Evolutionary conservation across 352 stramenopile genomes (phyloP), one percentile per base, ranked within the genome.

Genomic region (Phytophthora pseudosyringae): DNA sequence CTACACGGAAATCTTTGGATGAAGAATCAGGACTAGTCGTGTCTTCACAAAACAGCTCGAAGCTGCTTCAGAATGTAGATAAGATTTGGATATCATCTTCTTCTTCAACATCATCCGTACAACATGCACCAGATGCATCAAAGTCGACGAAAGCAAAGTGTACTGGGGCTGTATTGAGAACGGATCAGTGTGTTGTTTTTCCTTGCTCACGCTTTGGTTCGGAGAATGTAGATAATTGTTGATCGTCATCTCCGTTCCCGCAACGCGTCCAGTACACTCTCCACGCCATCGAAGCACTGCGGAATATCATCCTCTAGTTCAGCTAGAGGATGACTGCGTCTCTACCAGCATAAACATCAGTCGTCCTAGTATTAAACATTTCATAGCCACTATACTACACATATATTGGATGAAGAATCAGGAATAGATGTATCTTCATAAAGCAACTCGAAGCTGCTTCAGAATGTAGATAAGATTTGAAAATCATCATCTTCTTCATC

Each of bases 401-500:
- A 2, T 2, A 21, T 21, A 1, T 21, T 21, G 2, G 21, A 21
- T 21, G 21, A 21, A 21, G 21, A 71, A 78, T 78, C 71, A 80
- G 13, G 46, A 12, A 21, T 64, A 41, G 45, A 56, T 59, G 39
- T 67, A 12, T 74, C 67, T 67, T 71, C 67, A 74, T 32, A 49
- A 64, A 56, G 49, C 48, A 71, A 39, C 43, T 68, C 8, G 13
- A 57, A 44, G 44, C 50, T 68, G 39, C 43, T 67, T 86, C 72
- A 80, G 67, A 81, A 86, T 86, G 75, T 84, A 86, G 78, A 86
- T 86, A 86, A 86, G 75, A 71, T 71, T 80, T 53, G 47, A 72
- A 76, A 76, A 78, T 88, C 83, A 81, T 91, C 83, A 91, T 74
- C 50, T 89, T 77, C 80, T 50, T 71, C 66, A 64, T 65, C 59